Base-by-base conservation (phyloP, 495 filamentous ascomycete species). In the Podospora australis region DNA sequence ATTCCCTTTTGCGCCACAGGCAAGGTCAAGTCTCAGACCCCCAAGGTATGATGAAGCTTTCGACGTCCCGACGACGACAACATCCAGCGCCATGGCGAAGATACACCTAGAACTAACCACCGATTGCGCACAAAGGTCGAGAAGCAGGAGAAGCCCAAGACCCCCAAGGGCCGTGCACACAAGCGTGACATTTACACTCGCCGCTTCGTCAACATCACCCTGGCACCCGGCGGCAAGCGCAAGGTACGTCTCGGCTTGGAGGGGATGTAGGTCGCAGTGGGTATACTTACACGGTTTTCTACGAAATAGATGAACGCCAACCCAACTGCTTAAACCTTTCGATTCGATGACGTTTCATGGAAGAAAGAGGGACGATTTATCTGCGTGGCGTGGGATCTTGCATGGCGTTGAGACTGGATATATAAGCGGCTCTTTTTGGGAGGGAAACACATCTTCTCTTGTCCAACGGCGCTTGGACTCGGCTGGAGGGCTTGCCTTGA, bases 181-280 rank as follows among this genome's bases (percentile, higher is more conserved):
- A 97, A 98, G 88, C 82, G 92, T 58, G 84, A 96, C 60, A 78
- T 77, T 59, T 97, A 97, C 78, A 97, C 90, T 56, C 86, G 92
- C 66, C 90, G 94, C 62, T 99, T 99, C 79, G 92, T 97, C 56
- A 96, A 97, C 76, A 89, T 97, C 64, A 92, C 89, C 63, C 79
- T 95, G 78, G 94, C 92, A 50, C 80, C 29, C 17, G 91, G 91
- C 69, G 92, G 92, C 70, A 99, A 97, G 91, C 79, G 94, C 70
- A 97, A 97, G 91, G 89, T 94, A n/a, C n/a, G n/a, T n/a, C n/a
- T n/a, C 19, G 13, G 20, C 5, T 34, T 11, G 6, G 4, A 4
- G 22, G 10, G 14, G n/a, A 1, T 8, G 24, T 87, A 78, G 87
- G 84, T 50, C 19, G 5, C 16, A 16, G 5, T 30, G 9, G 39